These are phyloP conservation scores for Sicyos edulis DNA, from an alignment of 306 rosid genomes.

Conservation along the genomic window DNA sequence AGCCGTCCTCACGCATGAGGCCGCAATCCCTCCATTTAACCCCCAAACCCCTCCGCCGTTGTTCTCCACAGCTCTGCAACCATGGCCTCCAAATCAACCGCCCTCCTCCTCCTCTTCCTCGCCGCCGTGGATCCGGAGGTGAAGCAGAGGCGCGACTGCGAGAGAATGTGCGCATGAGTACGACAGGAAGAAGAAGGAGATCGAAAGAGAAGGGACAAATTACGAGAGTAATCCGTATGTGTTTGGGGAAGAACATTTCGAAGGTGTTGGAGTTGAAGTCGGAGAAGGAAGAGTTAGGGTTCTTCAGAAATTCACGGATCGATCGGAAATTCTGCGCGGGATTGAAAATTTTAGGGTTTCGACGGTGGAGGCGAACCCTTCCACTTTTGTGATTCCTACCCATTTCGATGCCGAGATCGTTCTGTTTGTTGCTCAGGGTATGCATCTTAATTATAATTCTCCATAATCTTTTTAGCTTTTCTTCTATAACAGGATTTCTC, in stretches of 20 bases:
- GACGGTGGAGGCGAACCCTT: slow-evolving; percentile 37
- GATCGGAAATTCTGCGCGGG: slow-evolving; percentile 46
- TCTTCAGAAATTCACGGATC: slow-evolving; percentile 40
- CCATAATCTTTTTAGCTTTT: too few species aligned
- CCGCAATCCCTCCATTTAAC: neutral
- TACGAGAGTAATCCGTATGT: slow-evolving; percentile 36
- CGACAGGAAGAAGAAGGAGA: slow-evolving; percentile 27
- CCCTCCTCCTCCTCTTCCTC: neutral
- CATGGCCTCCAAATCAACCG: neutral
- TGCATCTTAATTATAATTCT: too few species aligned
- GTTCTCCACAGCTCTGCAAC: neutral
- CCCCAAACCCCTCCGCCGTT: neutral
- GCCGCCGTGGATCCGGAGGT: slow-evolving; percentile 34
- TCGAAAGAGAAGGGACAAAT: slow-evolving; percentile 23
- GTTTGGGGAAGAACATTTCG: slow-evolving; percentile 38
- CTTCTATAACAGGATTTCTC: too few species aligned
- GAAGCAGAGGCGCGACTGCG: slow-evolving; percentile 27
- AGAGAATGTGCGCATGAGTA: slow-evolving; percentile 34
- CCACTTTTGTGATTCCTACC: slow-evolving; percentile 41
- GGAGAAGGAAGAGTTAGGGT: slow-evolving; percentile 41
- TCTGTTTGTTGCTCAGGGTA: slow-evolving; percentile 44
- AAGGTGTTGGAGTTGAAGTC: slow-evolving; percentile 27
- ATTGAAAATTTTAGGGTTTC: slow-evolving; percentile 48
- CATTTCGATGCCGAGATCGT: slow-evolving; percentile 55
- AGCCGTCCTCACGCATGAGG: slow-evolving; percentile 18